A percentile compares a stretch with the other conserved stretches of the same genome.
Evolutionary conservation across 1,139 yeast genomes (phyloP).

Genomic region (Protomyces lactucae-debilis): DNA sequence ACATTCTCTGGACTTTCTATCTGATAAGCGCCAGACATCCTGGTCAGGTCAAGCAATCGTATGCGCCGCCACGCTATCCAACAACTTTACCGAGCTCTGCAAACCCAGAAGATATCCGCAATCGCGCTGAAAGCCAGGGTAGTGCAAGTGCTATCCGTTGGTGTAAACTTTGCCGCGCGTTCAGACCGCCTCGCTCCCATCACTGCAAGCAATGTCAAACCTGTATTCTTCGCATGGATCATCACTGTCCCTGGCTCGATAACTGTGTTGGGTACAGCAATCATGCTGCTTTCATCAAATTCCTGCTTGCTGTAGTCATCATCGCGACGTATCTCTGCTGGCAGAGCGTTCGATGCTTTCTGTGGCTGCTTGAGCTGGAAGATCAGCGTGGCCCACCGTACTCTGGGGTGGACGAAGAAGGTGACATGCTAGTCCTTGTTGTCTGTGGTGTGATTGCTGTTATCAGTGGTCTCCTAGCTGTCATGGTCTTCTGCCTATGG

Average conservation of each 20-base stretch:
- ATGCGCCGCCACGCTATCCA: neutral
- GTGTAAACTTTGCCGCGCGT: slow-evolving; percentile 51
- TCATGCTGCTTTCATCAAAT: slow-evolving; percentile 77
- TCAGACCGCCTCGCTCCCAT: slow-evolving; percentile 73
- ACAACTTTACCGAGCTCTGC: neutral
- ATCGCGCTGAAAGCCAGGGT: neutral
- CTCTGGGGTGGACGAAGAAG: neutral
- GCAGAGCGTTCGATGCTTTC: neutral
- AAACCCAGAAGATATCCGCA: neutral
- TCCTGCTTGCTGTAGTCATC: slow-evolving; percentile 43
- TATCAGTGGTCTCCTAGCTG: slow-evolving; percentile 37
- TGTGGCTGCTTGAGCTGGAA: neutral
- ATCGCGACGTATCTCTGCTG: slow-evolving; percentile 41
- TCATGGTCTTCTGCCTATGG: slow-evolving; percentile 60
- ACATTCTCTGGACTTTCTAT: slow-evolving; percentile 19
- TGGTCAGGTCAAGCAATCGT: slow-evolving; percentile 1
- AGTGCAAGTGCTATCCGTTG: slow-evolving; percentile 14
- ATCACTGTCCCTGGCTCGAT: slow-evolving; percentile 83
- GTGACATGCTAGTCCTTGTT: neutral
- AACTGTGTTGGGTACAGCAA: slow-evolving; percentile 78
- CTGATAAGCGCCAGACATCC: slow-evolving; percentile 17
- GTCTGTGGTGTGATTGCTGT: neutral
- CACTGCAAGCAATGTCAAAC: slow-evolving; percentile 56
- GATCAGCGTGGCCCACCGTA: neutral
- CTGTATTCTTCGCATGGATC: slow-evolving; percentile 78